Evolutionary conservation across 2,329 filamentous ascomycete species (phyloP).

Genomic region (Alternaria alternata): DNA sequence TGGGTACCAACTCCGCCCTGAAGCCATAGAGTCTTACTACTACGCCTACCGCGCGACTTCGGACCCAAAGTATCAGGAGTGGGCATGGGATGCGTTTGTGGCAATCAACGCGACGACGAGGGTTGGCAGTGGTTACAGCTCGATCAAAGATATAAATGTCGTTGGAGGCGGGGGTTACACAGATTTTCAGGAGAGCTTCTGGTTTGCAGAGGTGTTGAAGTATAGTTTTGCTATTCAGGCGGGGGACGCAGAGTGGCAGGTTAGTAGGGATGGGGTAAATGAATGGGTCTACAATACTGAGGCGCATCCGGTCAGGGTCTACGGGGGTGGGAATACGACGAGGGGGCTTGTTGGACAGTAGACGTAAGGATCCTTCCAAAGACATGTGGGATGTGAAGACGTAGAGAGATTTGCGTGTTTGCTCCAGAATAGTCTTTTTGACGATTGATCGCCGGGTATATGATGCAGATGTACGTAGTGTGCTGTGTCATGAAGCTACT

Average conservation of each 20-base stretch:
- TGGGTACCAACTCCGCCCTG: conserved; percentile 75
- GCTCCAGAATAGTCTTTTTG: conserved; percentile 4
- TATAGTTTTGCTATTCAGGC: conserved; percentile 77
- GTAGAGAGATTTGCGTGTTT: background rate
- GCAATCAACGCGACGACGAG: conserved; percentile 71
- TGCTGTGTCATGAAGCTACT: conserved; percentile 27
- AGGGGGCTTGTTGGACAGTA: background rate
- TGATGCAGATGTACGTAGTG: conserved; percentile 19
- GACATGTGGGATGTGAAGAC: background rate
- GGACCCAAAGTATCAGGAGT: conserved; percentile 78
- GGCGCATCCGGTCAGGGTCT: conserved; percentile 66
- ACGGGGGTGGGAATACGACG: conserved; percentile 5
- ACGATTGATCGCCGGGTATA: conserved; percentile 27
- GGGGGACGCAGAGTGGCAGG: conserved; percentile 67
- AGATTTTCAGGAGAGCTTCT: conserved; percentile 86
- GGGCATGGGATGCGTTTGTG: conserved; percentile 81
- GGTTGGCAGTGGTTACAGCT: conserved; percentile 72
- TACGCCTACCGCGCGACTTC: conserved; percentile 85
- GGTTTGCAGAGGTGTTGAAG: conserved; percentile 88
- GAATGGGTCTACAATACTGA: conserved; percentile 71
- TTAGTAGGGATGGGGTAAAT: conserved; percentile 60
- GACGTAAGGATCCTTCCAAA: background rate
- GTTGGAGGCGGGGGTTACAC: conserved; percentile 66
- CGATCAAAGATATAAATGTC: conserved; percentile 71
- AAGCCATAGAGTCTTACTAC: conserved; percentile 85